Conservation (phyloP, 441 rosid species). For the Macaranga tanarius region DNA sequence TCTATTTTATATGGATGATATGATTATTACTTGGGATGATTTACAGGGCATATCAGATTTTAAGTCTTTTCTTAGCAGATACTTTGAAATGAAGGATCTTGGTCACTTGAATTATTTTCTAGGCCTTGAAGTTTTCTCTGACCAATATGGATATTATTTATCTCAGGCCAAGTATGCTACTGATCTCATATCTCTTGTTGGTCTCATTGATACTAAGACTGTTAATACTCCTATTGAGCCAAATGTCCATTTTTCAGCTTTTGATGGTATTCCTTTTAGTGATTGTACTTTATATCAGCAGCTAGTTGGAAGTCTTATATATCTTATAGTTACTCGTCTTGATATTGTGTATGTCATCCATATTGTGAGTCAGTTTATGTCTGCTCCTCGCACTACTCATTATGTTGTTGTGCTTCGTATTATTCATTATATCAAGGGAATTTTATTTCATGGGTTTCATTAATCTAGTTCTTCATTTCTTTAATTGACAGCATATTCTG, state of each 20-base stretch:
- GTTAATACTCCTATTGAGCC: not conserved
- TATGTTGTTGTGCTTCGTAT: not conserved
- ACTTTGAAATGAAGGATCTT: too few relatives aligned
- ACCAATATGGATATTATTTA: too few relatives aligned
- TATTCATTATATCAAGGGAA: not conserved
- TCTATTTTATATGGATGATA: not conserved
- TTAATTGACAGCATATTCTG: not conserved
- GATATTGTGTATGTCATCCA: not conserved
- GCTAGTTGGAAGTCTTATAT: not conserved
- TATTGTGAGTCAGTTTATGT: not conserved
- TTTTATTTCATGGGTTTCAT: not conserved
- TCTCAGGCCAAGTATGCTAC: too few relatives aligned
- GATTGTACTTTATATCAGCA: not conserved
- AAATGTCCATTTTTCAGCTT: not conserved
- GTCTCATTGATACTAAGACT: not conserved
- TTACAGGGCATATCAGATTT: too few relatives aligned
- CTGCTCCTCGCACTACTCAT: not conserved
- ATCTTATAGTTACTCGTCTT: not conserved
- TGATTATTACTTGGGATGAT: not conserved
- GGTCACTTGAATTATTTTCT: too few relatives aligned
- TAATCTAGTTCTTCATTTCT: not conserved
- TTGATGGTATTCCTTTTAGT: not conserved
- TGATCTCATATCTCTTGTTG: too few relatives aligned
- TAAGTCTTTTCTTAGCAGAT: too few relatives aligned
- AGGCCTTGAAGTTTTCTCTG: too few relatives aligned